phyloP scores from a whole-genome alignment of 2,329 filamentous ascomycete species.

The Colletotrichum tanaceti region DNA sequence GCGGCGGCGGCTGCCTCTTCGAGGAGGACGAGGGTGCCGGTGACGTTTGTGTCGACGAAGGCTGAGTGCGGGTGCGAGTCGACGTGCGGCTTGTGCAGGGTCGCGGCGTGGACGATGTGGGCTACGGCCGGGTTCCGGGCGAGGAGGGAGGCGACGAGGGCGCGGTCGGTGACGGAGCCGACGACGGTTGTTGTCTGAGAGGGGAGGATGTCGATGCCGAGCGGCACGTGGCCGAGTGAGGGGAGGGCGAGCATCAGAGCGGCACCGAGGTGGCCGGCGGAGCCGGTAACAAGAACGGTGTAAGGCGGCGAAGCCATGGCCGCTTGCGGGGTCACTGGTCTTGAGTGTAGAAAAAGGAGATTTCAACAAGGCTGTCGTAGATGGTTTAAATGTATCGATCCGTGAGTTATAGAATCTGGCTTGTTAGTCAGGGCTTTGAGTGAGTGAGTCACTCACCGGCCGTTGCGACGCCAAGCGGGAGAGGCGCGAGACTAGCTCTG shows the following conservation, averaged over 20 bases:
- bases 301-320: constrained; percentile 18
- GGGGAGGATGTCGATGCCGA: constrained; percentile 58
- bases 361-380: too few relatives aligned
- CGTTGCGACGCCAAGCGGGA: constrained; percentile 1
- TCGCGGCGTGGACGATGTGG: constrained; percentile 59
- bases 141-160: constrained; percentile 50
- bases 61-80: constrained; percentile 56
- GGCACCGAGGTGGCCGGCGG: constrained; percentile 59
- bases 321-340: background rate
- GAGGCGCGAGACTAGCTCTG: background rate
- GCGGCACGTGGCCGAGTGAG: constrained; percentile 52
- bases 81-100: constrained; percentile 62
- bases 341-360: too few relatives aligned
- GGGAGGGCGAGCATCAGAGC: constrained; percentile 59
- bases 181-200: constrained; percentile 51
- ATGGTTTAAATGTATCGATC: too few relatives aligned
- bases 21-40: constrained; percentile 56
- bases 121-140: constrained; percentile 47
- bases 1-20: constrained; percentile 50
- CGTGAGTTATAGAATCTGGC: background rate
- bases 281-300: constrained; percentile 58
- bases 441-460: background rate
- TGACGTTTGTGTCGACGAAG: constrained; percentile 59
- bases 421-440: background rate
- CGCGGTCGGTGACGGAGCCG: constrained; percentile 53